Base-by-base conservation (phyloP, 1,139 yeast genomes). In the Candida smagusa region DNA sequence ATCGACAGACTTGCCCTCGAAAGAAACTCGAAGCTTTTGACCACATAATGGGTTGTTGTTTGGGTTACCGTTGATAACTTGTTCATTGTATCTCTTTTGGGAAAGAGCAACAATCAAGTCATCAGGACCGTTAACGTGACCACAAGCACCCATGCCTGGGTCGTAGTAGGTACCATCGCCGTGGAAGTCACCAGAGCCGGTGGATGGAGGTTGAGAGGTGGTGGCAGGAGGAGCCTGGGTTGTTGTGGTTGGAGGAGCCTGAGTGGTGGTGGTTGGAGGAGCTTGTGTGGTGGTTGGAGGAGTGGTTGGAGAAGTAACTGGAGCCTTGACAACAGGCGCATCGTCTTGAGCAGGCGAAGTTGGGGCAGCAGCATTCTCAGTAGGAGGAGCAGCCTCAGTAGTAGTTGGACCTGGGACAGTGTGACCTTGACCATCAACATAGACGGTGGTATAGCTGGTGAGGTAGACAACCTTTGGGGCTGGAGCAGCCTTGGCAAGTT, bases 141-240 rank as follows among this genome's bases (percentile, higher is more conserved):
- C 86, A 61, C 86, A 80, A 22, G 86, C 79, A 39, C 85, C 86
- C 42, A 79, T 59, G 16, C 80, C 84, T 22, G 78, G 61, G 35
- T 62, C 61, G 63, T 74, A 80, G 68, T 58, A 80, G 38, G 86
- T 80, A 46, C 82, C 85, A 41, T 78, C 66, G 42, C 86, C 85
- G 22, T 64, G 44, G 56, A 48, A 46, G 16, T 45, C 36, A 7
- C 54, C 24, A 8, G 54, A 19, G 9, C 9, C 12, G 21, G 54
- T 30, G n/a, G 59, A 30, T 4, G 53, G 39, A 9, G 58, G 37
- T 9, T 53, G 19, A 31, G 45, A 40, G 23, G 38, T 26, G 12
- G 60, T 39, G n/a, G 49, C 32, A 28, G 58, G 42, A 9, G 42
- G 11, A 9, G 31, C 21, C 9, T 28, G 25, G 21, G 40, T 13